These are phyloP conservation scores for Carex kokanica DNA, from an alignment of 176 grass and related monocot species.

Conservation along the genomic window DNA sequence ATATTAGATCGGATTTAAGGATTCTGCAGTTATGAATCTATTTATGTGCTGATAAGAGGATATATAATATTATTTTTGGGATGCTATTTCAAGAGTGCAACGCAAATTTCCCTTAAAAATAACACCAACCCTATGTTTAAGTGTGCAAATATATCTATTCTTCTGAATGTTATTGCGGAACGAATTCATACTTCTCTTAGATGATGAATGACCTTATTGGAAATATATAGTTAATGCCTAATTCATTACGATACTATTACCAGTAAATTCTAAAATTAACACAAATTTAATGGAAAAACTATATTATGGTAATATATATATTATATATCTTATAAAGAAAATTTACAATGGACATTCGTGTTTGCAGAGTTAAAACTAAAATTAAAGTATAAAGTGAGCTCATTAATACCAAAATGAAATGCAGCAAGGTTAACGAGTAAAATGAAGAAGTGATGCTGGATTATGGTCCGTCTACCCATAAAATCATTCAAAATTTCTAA, in stretches of 20 bases:
- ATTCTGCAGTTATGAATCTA: not conserved
- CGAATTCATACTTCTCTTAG: not conserved
- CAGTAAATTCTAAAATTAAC: not conserved
- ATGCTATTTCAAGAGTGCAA: conserved; percentile 1
- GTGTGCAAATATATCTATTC: not conserved
- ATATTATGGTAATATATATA: not conserved
- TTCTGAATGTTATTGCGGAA: not conserved
- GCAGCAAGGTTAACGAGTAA: not conserved
- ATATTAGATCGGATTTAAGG: conserved; percentile 6
- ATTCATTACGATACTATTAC: conserved; percentile 1
- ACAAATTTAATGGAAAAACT: not conserved
- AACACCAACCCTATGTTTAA: not conserved
- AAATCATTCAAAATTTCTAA: not conserved
- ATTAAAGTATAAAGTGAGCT: not conserved
- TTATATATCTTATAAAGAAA: not conserved
- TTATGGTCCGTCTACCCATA: not conserved
- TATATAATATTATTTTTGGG: not conserved
- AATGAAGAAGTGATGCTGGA: not conserved
- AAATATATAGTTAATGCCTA: conserved; percentile 6
- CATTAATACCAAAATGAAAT: not conserved
- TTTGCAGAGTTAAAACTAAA: not conserved
- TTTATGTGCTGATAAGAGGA: conserved; percentile 6
- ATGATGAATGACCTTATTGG: not conserved
- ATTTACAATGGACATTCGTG: not conserved
- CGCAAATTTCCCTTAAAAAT: not conserved